A percentile compares a stretch with the other conserved stretches of the same genome.
Conservation (phyloP, 192 early-diverging fungal genomes). For the Thamnidium elegans region DNA sequence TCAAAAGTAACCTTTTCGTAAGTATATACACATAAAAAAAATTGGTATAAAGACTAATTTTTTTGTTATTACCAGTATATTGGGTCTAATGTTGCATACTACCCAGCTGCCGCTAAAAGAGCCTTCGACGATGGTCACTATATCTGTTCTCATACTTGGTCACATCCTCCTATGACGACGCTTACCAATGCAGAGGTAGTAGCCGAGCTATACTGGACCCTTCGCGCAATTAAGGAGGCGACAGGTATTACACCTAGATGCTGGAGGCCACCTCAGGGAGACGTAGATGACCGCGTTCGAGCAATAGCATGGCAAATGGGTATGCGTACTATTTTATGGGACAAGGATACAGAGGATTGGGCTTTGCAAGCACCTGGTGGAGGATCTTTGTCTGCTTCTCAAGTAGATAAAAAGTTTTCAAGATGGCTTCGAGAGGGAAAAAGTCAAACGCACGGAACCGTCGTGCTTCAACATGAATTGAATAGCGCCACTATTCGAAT, state of each 20-base stretch:
- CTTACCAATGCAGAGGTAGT: slow-evolving; percentile 42
- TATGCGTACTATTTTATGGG: slow-evolving; percentile 18
- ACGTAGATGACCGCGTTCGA: slow-evolving; percentile 45
- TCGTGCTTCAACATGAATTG: slow-evolving; percentile 43
- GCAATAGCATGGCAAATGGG: slow-evolving; percentile 28
- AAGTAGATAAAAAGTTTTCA: slow-evolving; percentile 31
- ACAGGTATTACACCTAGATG: slow-evolving; percentile 40
- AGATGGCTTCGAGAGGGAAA: slow-evolving; percentile 25
- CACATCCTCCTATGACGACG: slow-evolving; percentile 47
- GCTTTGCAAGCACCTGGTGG: slow-evolving; percentile 34
- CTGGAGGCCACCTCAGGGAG: slow-evolving; percentile 49
- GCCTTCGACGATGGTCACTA: slow-evolving; percentile 46
- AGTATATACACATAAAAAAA: not conserved
- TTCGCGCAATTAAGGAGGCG: slow-evolving; percentile 41
- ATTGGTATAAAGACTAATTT: not conserved
- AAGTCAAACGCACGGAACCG: slow-evolving; percentile 25
- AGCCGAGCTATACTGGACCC: slow-evolving; percentile 44
- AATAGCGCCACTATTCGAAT: slow-evolving; percentile 37
- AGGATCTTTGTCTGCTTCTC: slow-evolving; percentile 19
- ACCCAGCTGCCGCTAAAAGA: slow-evolving; percentile 24
- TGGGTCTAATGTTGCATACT: slow-evolving; percentile 35
- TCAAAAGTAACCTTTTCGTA: slow-evolving; percentile 19
- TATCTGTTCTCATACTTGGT: slow-evolving; percentile 59
- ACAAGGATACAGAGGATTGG: slow-evolving; percentile 41
- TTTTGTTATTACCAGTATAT: slow-evolving; percentile 25